A percentile compares a stretch with the other conserved stretches of the same genome.
Conservation (phyloP, 495 filamentous ascomycete species). For the Penicillium canariense region DNA sequence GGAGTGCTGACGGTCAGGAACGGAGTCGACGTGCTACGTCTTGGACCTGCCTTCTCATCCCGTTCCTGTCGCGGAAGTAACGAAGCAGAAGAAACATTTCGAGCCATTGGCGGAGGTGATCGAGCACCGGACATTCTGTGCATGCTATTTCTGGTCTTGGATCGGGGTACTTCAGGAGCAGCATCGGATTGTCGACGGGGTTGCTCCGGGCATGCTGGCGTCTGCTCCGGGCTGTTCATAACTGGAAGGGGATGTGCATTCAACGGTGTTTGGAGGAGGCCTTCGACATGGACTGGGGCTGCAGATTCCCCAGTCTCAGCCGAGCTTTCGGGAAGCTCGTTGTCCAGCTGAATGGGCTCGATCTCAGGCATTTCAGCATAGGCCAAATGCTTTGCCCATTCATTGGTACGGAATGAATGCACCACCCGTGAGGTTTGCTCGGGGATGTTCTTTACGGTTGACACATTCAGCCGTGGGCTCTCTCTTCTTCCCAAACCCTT, state of each 20-base stretch:
- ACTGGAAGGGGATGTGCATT: constrained; percentile 41
- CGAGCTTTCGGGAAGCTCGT: constrained; percentile 21
- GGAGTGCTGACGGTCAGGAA: constrained; percentile 36
- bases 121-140: constrained; percentile 4
- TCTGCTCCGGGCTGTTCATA: constrained; percentile 25
- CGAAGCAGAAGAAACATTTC: constrained; percentile 20
- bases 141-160: constrained; percentile 11
- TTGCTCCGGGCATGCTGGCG: constrained; percentile 14
- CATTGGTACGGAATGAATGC: constrained; percentile 84
- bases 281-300: constrained; percentile 61
- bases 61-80: constrained; percentile 3
- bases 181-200: constrained; percentile 13
- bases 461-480: constrained; percentile 24
- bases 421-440: constrained; percentile 63
- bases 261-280: constrained; percentile 68
- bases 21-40: constrained; percentile 44
- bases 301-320: constrained; percentile 46
- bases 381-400: constrained; percentile 91
- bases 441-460: constrained; percentile 39
- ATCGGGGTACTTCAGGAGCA: constrained; percentile 6
- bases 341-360: constrained; percentile 55
- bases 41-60: constrained; percentile 4
- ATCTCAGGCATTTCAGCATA: constrained; percentile 73
- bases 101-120: constrained; percentile 11
- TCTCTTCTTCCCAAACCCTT: background rate